phyloP scores from a whole-genome alignment of 441 rosid genomes.

The Dalechampia spathulata region DNA sequence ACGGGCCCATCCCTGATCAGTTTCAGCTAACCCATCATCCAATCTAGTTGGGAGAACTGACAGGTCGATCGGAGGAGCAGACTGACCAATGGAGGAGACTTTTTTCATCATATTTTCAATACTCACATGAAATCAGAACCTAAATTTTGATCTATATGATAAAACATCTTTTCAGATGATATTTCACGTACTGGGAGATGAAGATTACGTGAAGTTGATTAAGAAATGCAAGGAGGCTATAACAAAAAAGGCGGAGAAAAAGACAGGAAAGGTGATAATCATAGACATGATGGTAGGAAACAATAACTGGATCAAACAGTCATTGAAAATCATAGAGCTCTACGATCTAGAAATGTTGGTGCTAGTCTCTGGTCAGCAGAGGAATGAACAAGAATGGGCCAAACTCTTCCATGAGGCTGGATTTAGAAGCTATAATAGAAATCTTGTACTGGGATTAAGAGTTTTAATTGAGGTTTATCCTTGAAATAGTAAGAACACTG shows the following conservation, averaged over 20 bases:
- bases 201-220: conserved; percentile 9
- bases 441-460: conserved; percentile 15
- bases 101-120: too few relatives aligned
- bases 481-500: background rate
- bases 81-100: too few relatives aligned
- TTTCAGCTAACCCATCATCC: too few relatives aligned
- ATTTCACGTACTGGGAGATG: conserved; percentile 16
- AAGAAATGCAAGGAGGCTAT: conserved; percentile 14
- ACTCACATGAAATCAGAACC: too few relatives aligned
- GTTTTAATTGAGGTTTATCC: conserved; percentile 26
- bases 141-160: too few relatives aligned
- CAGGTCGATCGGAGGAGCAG: too few relatives aligned
- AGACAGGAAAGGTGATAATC: conserved; percentile 19
- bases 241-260: background rate
- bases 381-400: conserved; percentile 21
- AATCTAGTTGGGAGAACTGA: too few relatives aligned
- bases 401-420: conserved; percentile 18
- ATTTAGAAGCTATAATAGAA: conserved; percentile 14
- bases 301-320: background rate
- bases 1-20: too few relatives aligned
- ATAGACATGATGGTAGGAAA: conserved; percentile 14
- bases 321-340: conserved; percentile 8
- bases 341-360: conserved; percentile 17
- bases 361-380: background rate
- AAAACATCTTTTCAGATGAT: too few relatives aligned